Evolutionary conservation across 768 basidiomycete species (phyloP).

Genomic region (Vararia minispora): DNA sequence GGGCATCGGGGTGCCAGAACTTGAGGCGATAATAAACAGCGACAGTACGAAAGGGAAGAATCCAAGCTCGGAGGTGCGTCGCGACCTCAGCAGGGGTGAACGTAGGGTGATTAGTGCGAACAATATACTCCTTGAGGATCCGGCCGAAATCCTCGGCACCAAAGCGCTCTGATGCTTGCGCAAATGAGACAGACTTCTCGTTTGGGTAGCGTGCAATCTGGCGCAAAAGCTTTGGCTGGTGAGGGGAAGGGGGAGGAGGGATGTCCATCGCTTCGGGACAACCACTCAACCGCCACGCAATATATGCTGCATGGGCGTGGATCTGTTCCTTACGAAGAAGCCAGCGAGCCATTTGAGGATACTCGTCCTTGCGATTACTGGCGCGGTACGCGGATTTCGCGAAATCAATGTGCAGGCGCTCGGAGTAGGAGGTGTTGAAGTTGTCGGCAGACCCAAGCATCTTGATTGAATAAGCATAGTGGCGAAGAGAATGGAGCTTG

Average conservation of each 20-base stretch:
- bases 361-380: slow-evolving; percentile 26
- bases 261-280: slow-evolving; percentile 15
- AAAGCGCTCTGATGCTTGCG: background rate
- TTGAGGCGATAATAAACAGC: slow-evolving; percentile 23
- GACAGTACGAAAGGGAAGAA: slow-evolving; percentile 17
- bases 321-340: slow-evolving; percentile 23
- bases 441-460: slow-evolving; percentile 26
- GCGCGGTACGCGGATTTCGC: slow-evolving; percentile 26
- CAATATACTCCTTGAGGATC: slow-evolving; percentile 19
- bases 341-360: slow-evolving; percentile 28
- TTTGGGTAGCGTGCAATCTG: background rate
- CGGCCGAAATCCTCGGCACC: background rate
- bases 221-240: slow-evolving; percentile 1
- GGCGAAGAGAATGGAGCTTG: slow-evolving; percentile 28
- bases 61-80: slow-evolving; percentile 1
- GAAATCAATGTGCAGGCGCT: slow-evolving; percentile 30
- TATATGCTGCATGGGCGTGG: slow-evolving; percentile 1
- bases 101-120: slow-evolving; percentile 14
- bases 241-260: slow-evolving; percentile 1
- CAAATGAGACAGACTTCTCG: background rate
- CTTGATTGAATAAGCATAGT: slow-evolving; percentile 23
- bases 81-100: slow-evolving; percentile 14
- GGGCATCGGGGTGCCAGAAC: too few species aligned
- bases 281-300: slow-evolving; percentile 16
- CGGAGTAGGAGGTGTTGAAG: slow-evolving; percentile 28